Evolutionary conservation across 768 basidiomycete genomes (phyloP), one percentile per base, ranked within the genome.

Genomic region (Russula compacta): DNA sequence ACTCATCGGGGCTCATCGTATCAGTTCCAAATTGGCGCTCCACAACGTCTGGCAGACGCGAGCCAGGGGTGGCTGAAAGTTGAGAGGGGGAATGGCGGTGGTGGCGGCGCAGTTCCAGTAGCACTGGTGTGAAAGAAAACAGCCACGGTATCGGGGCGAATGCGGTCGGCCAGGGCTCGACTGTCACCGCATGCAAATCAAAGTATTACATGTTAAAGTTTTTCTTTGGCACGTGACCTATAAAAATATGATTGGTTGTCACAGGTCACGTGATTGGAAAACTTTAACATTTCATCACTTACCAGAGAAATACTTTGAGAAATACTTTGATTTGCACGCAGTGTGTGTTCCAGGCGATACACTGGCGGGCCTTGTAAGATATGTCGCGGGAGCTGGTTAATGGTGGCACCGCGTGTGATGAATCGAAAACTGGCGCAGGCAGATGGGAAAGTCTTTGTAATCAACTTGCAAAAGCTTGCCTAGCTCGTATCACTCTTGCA

Each of bases 351-450:
- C 68, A 70, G 19, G 51, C 42, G 49, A 70, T 68, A 32, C 63
- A 59, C 49, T 64, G 61, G 46, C 68, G 64, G 3, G 61, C 52
- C 43, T 66, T 69, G 46, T 62, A 46, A 2, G 67, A 61, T 44
- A 72, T 53, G 57, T 72, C 71, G 69, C 17, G 64, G 64, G 19
- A 72, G 40, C n/a, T 67, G 64, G 55, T 71, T 66, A 38, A 71
- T 64, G 46, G 67, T 65, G 32, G 64, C 53, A 9, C 64, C 67
- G 43, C n/a, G n/a, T n/a, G n/a, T n/a, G n/a, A n/a, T n/a, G n/a
- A n/a, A n/a, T n/a, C n/a, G n/a, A n/a, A n/a, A n/a, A n/a, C n/a
- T n/a, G n/a, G n/a, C n/a, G n/a, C n/a, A n/a, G n/a, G n/a, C n/a
- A n/a, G n/a, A n/a, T n/a, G n/a, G n/a, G n/a, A n/a, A n/a, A n/a